These are phyloP conservation scores for Phytophthora niederhauseri DNA, from an alignment of 352 stramenopile species.

Conservation along the genomic window DNA sequence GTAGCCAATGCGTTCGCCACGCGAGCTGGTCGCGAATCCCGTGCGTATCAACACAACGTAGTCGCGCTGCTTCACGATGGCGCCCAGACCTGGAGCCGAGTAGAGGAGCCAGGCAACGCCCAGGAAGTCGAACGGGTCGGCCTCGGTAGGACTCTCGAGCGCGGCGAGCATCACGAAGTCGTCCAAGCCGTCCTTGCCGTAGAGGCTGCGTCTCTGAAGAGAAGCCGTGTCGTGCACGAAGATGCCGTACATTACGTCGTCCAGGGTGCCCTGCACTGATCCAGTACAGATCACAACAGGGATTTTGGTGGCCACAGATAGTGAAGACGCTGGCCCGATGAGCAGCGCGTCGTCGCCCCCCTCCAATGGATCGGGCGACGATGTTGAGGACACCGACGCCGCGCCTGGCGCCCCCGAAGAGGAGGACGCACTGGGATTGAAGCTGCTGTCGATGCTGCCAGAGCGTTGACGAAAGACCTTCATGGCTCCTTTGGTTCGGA, in stretches of 20 bases:
- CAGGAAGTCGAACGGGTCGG: constrained; percentile 52
- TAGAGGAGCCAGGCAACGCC: constrained; percentile 55
- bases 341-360: constrained; percentile 24
- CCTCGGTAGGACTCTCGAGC: constrained; percentile 40
- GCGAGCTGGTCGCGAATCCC: constrained; percentile 40
- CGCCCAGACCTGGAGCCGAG: constrained; percentile 34
- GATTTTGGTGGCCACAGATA: constrained; percentile 49
- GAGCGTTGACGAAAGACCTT: constrained; percentile 49
- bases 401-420: background rate
- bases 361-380: constrained; percentile 18
- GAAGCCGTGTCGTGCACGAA: constrained; percentile 47
- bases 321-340: constrained; percentile 49
- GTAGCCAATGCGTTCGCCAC: constrained; percentile 53
- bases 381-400: constrained; percentile 17
- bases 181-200: constrained; percentile 41
- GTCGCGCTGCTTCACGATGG: constrained; percentile 44
- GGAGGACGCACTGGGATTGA: background rate
- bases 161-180: constrained; percentile 48
- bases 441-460: background rate
- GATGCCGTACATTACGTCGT: constrained; percentile 59
- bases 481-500: constrained; percentile 35
- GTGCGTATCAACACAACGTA: constrained; percentile 43
- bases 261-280: constrained; percentile 45
- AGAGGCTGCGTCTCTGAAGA: constrained; percentile 36
- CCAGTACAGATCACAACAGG: constrained; percentile 42